Percentiles rank a stretch among this genome's conserved stretches.
These are phyloP conservation scores for Xylariaceae sp. DNA, from an alignment of 2,329 filamentous ascomycete genomes.

Conservation along the genomic window DNA sequence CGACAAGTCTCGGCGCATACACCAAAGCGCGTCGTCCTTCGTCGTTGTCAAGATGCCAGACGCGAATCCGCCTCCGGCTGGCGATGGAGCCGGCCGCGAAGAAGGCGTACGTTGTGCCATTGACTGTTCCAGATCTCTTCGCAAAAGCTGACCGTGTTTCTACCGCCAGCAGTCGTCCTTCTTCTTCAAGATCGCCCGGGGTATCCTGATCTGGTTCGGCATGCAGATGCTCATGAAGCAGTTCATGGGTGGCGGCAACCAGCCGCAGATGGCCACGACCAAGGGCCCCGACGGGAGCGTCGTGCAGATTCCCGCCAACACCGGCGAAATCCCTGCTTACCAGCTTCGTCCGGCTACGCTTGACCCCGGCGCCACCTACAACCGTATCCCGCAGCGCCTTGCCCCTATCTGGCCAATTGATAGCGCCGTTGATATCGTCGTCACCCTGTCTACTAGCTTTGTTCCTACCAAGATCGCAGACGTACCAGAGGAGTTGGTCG, in stretches of 20 bases:
- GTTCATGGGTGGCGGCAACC: slow-evolving; percentile 44
- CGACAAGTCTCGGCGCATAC: slow-evolving; percentile 4
- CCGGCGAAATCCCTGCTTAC: slow-evolving; percentile 58
- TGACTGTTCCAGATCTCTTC: background rate
- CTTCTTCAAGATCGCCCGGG: slow-evolving; percentile 46
- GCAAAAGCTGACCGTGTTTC: slow-evolving; percentile 17
- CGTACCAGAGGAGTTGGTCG: slow-evolving; percentile 60
- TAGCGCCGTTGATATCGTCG: slow-evolving; percentile 71
- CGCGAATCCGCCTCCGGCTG: slow-evolving; percentile 27
- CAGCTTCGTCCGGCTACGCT: slow-evolving; percentile 56
- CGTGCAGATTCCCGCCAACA: slow-evolving; percentile 50
- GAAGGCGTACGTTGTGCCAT: slow-evolving; percentile 31
- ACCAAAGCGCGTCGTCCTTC: slow-evolving; percentile 2
- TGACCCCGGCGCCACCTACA: slow-evolving; percentile 59
- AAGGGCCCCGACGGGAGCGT: slow-evolving; percentile 48
- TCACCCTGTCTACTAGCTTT: slow-evolving; percentile 76
- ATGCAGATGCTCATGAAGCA: slow-evolving; percentile 55
- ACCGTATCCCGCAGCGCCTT: slow-evolving; percentile 61
- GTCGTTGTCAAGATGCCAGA: slow-evolving; percentile 32
- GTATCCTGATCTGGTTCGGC: slow-evolving; percentile 52
- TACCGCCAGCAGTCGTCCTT: slow-evolving; percentile 31
- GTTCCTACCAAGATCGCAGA: slow-evolving; percentile 62
- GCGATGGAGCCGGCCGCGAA: slow-evolving; percentile 28
- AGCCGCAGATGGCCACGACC: slow-evolving; percentile 43
- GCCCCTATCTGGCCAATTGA: slow-evolving; percentile 85